phyloP scores from a whole-genome alignment of 164 flowering plant species.

The Stephania cephalantha region DNA sequence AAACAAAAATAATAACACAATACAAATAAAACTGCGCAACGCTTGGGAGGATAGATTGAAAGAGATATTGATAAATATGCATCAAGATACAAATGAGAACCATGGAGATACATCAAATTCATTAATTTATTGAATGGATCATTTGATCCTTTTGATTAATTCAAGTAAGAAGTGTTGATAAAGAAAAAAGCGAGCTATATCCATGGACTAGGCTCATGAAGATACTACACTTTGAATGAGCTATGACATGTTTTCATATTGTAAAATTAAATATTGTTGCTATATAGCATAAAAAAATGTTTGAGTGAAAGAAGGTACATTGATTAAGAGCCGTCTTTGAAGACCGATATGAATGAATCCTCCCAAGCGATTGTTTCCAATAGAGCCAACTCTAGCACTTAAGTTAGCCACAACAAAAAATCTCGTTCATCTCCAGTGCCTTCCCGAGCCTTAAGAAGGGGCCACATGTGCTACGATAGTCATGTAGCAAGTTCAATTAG shows the following conservation, averaged over 20 bases:
- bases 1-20: too few species aligned
- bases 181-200: too few species aligned
- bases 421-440: constrained; percentile 53
- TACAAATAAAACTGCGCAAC: too few species aligned
- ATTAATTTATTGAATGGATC: too few species aligned
- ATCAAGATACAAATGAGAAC: neutral
- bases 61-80: neutral
- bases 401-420: constrained; percentile 71
- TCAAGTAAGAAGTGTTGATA: too few species aligned
- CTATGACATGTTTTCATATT: neutral
- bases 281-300: neutral
- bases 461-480: constrained; percentile 83
- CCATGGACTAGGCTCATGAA: too few species aligned
- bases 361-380: constrained; percentile 78
- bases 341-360: constrained; percentile 97
- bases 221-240: neutral
- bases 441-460: constrained; percentile 80
- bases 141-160: too few species aligned
- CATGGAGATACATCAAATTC: too few species aligned
- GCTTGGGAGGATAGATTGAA: neutral
- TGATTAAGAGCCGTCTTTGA: constrained; percentile 94
- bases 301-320: constrained; percentile 34
- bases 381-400: constrained; percentile 96
- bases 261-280: neutral
- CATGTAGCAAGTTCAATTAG: constrained; percentile 2